A percentile compares a stretch with the other conserved stretches of the same genome.
These are phyloP conservation scores for Wallacemonas sp. DNA, from an alignment of 208 protist species.

Conservation along the genomic window DNA sequence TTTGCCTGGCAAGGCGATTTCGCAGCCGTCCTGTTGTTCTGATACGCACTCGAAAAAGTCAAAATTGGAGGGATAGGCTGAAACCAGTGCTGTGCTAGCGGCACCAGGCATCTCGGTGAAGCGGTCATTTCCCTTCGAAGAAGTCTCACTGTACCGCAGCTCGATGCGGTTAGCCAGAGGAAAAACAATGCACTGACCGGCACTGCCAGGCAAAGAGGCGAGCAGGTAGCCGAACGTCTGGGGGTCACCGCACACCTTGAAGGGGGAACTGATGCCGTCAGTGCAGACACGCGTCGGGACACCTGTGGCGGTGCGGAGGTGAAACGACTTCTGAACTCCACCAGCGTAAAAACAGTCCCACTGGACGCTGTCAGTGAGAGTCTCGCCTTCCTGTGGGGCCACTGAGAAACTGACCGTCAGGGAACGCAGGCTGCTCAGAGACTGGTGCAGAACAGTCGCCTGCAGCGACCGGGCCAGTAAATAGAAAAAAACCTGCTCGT, in stretches of 20 bases:
- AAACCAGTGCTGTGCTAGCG: background rate
- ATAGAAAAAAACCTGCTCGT: slow-evolving; percentile 10
- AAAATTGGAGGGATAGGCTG: slow-evolving; percentile 5
- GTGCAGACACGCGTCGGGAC: slow-evolving; percentile 7
- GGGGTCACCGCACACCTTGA: background rate
- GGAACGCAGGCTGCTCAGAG: background rate
- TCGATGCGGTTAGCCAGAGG: background rate
- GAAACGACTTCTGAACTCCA: slow-evolving; percentile 7
- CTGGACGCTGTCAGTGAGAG: slow-evolving; percentile 6
- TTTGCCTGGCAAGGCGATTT: background rate
- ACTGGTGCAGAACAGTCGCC: slow-evolving; percentile 8
- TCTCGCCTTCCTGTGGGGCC: slow-evolving; percentile 4
- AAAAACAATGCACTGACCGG: slow-evolving; percentile 1
- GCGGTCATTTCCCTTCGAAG: background rate
- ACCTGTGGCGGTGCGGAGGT: background rate
- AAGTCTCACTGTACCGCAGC: background rate
- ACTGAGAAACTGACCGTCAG: slow-evolving; percentile 4
- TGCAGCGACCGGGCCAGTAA: slow-evolving; percentile 4
- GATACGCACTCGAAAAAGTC: slow-evolving; percentile 1
- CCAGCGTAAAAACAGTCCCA: slow-evolving; percentile 3
- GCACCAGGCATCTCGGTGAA: background rate
- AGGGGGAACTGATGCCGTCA: background rate
- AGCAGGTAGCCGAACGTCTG: slow-evolving; percentile 11
- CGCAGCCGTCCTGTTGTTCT: background rate
- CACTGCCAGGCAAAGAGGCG: background rate